Evolutionary conservation across 805 yeast genomes (phyloP), one percentile per base, ranked within the genome.

Genomic region (Candida qinlingensis): DNA sequence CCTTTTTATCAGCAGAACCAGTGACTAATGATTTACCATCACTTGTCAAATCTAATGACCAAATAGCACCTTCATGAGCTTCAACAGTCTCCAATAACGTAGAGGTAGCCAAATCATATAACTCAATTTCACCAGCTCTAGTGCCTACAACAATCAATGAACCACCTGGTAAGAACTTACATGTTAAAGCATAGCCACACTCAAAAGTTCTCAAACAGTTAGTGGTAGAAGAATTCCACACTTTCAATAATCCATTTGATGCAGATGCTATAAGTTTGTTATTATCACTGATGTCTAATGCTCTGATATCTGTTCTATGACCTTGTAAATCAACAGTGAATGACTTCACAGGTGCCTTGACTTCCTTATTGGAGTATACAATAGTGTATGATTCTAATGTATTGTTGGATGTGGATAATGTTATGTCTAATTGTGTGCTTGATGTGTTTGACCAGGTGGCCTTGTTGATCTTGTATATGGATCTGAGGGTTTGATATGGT

Each of bases 1-100:
- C 85, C 4, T 79, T 69, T 63, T 91, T 91, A 66, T 94, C 99
- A 37, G 96, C 95, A 34, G 97, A 92, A 8, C 97, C 99, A 3
- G 97, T 87, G 0, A 91, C 82, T 43, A 94, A 71, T 1, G 84
- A 75, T 56, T 80, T 84, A 12, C 98, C 99, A 66, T 92, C 96
- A 11, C 85, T 78, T 3, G 92, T 80, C 34, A 94, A 64, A 63
- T 92, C 97, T 56, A 94, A 72, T 1, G 96, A 83, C 97, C 97
- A 94, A 44, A 94, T 79, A 1, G 97, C 87, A 30, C 81, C 83
- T 8, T 76, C 79, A 61, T 88, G 96, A 0, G 96, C 97, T 49
- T 84, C 85, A 8, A 86, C 76, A 29, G 80, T 71, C 53, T 84
- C 87, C 5, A 94, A 66, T 53, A 87, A 65, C 1, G 90, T 74